These are phyloP conservation scores for Catunica adiposa DNA, from an alignment of 2,329 filamentous ascomycete genomes.

Conservation along the genomic window DNA sequence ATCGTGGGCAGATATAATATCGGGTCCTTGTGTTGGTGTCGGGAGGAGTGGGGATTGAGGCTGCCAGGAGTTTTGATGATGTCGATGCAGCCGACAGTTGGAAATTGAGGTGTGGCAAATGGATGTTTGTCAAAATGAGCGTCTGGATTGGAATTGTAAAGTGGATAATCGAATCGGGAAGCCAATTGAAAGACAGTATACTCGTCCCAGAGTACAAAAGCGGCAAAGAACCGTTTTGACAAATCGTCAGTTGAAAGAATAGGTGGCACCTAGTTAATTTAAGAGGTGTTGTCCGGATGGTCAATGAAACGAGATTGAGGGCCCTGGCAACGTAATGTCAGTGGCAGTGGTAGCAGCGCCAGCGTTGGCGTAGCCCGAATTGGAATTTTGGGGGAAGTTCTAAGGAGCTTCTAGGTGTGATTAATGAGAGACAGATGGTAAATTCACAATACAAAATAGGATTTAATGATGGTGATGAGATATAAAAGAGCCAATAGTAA, in stretches of 20 bases:
- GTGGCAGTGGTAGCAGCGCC: neutral
- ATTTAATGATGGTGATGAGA: no score
- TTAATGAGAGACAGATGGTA: neutral
- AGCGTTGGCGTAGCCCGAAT: neutral
- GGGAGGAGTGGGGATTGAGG: neutral
- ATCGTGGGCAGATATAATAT: constrained; percentile 17
- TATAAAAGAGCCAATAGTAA: no score
- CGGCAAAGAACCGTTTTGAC: no score
- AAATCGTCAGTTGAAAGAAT: neutral
- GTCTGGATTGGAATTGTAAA: no score
- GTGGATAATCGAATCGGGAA: no score
- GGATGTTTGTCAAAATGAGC: no score
- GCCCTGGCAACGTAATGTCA: neutral
- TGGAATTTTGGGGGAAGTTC: neutral
- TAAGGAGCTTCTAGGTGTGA: neutral
- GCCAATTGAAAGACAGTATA: no score
- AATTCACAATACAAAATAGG: no score
- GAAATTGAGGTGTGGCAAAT: no score
- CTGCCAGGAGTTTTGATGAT: no score
- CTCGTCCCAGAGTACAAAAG: no score
- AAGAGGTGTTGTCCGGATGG: neutral
- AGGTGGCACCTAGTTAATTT: neutral
- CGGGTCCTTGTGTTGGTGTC: neutral
- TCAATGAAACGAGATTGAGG: neutral
- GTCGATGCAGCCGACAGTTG: no score